These are phyloP conservation scores for Ajuga reptans DNA, from an alignment of 305 asterid genomes.

Conservation along the genomic window DNA sequence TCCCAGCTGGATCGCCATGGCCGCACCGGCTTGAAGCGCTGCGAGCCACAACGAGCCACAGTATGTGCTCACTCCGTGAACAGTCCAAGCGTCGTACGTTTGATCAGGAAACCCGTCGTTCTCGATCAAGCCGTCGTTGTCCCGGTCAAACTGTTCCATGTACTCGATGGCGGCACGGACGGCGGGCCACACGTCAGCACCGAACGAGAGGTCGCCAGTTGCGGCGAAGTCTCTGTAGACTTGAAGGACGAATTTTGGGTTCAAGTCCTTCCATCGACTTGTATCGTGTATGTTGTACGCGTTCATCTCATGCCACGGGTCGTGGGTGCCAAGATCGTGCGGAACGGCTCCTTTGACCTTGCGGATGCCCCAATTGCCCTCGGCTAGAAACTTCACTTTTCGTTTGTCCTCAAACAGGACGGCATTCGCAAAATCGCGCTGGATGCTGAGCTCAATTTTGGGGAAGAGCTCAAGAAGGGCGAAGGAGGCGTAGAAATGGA, in stretches of 20 bases:
- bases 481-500: conserved; percentile 95
- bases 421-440: conserved; percentile 88
- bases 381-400: conserved; percentile 76
- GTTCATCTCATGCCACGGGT: conserved; percentile 99
- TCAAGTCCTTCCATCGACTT: conserved; percentile 90
- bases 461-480: conserved; percentile 97
- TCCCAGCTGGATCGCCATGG: conserved; percentile 82
- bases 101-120: conserved; percentile 98
- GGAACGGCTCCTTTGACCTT: conserved; percentile 94
- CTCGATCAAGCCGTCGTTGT: conserved; percentile 71
- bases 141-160: conserved; percentile 93
- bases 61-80: conserved; percentile 89
- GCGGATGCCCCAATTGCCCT: conserved; percentile 89
- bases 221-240: conserved; percentile 90
- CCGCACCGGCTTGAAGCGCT: conserved; percentile 89
- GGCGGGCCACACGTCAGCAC: conserved; percentile 87
- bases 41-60: conserved; percentile 95
- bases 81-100: conserved; percentile 95
- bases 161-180: conserved; percentile 95
- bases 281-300: conserved; percentile 98
- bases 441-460: conserved; percentile 88
- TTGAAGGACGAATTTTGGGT: conserved; percentile 91
- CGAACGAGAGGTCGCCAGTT: conserved; percentile 78
- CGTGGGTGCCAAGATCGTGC: conserved; percentile 96
- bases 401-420: conserved; percentile 75